A percentile compares a stretch with the other conserved stretches of the same genome.
These are phyloP conservation scores for Cladorrhinum samala DNA, from an alignment of 495 filamentous ascomycete genomes.

Conservation along the genomic window DNA sequence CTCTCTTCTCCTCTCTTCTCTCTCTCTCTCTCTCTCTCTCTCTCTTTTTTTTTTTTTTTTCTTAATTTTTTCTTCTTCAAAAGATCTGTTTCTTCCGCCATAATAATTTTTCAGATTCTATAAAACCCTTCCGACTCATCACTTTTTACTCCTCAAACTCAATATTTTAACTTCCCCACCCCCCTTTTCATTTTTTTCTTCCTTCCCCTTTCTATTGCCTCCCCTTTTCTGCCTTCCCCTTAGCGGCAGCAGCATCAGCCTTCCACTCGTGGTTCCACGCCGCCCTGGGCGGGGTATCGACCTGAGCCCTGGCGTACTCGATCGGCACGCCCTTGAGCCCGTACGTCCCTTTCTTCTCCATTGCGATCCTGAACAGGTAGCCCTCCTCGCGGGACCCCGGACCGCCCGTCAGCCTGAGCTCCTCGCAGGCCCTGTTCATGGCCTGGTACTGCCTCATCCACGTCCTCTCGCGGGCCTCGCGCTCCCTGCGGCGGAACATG, in stretches of 20 bases:
- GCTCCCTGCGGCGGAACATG: constrained; percentile 59
- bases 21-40: too few relatives aligned
- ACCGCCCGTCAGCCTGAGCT: constrained; percentile 62
- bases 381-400: constrained; percentile 57
- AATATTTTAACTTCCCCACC: background rate
- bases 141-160: too few relatives aligned
- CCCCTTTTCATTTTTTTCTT: background rate
- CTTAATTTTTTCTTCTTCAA: too few relatives aligned
- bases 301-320: constrained; percentile 81
- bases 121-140: too few relatives aligned
- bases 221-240: background rate
- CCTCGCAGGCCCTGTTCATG: constrained; percentile 77
- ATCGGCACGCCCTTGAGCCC: constrained; percentile 62
- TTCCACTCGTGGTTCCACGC: constrained; percentile 77
- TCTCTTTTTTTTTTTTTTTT: too few relatives aligned
- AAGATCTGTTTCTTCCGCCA: too few relatives aligned
- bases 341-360: constrained; percentile 79
- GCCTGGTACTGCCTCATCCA: constrained; percentile 68
- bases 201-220: background rate
- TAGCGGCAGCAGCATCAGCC: too few relatives aligned
- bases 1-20: too few relatives aligned
- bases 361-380: constrained; percentile 72
- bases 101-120: too few relatives aligned
- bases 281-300: constrained; percentile 62
- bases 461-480: constrained; percentile 51